Conservation (phyloP, 169 alveolate genomes). For the Neospora caninum region DNA sequence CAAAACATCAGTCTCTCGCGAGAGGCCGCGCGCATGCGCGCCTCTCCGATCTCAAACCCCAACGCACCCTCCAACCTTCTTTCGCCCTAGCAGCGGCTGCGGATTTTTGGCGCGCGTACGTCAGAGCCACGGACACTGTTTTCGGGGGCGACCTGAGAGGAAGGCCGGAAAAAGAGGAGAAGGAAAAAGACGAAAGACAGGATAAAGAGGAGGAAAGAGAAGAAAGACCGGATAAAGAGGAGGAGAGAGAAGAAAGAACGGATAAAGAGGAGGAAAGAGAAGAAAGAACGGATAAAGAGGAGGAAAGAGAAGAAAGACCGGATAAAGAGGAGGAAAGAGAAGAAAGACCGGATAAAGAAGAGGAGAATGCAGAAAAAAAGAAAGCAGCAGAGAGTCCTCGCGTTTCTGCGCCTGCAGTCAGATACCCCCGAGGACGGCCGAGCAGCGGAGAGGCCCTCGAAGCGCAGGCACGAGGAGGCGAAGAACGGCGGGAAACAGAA, state of each 20-base stretch:
- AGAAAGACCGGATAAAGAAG: background rate
- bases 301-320: background rate
- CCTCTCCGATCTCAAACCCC: too few species aligned
- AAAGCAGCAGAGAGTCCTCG: background rate
- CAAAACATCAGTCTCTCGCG: background rate
- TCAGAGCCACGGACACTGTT: background rate
- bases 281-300: background rate
- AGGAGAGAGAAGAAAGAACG: background rate
- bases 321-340: background rate
- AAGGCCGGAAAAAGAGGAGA: background rate
- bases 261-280: background rate
- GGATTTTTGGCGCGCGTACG: background rate
- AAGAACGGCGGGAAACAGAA: too few species aligned
- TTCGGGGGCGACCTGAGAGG: background rate
- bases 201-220: background rate
- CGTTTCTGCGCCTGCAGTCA: too few species aligned
- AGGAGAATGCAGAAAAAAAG: too few species aligned
- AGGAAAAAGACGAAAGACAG: background rate
- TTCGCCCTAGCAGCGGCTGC: background rate
- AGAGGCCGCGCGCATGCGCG: too few species aligned
- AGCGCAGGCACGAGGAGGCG: too few species aligned
- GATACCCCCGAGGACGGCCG: too few species aligned
- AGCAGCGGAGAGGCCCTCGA: too few species aligned
- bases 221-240: background rate
- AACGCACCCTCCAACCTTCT: background rate